Base-by-base conservation (phyloP, 352 stramenopile species). In the Phytophthora colocasiae region DNA sequence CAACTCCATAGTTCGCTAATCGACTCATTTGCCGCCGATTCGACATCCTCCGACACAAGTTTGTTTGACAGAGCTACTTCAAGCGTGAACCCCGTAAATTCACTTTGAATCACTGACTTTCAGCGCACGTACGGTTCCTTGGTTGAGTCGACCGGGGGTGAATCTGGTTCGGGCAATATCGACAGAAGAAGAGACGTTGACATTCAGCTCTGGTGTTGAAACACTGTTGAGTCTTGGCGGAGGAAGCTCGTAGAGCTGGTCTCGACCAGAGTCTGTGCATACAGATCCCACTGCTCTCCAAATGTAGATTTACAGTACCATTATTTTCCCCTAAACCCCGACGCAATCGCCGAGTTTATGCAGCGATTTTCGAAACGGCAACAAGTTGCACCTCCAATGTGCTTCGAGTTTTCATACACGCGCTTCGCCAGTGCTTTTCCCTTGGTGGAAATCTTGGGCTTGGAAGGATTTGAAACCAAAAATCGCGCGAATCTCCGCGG, bases 271-370 rank as follows among this genome's bases (percentile, higher is more conserved):
- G 39, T 29, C 38, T 29, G 32, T 56, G 41, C 34, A 15, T 36
- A 4, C 40, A 29, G 40, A 59, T 32, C 40, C 39, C 9, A 19
- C 22, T 19, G 38, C 58, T 65, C 34, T 38, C 7, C 41, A 60
- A 61, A 4, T 60, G 59, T 67, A 49, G 8, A 3, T 14, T 36
- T 10, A 36, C 31, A 36, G 31, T 36, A 36, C 31, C 19, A 0
- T 19, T 3, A 4, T 14, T 14, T 22, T 22, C 29, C 31, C 31
- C 31, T 6, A 15, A 10, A 24, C 6, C 1, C 15, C 17, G n/a
- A 10, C 31, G 26, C 38, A 65, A 65, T 67, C 50, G 50, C 24
- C 50, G 15, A 53, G 61, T 58, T 58, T 69, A 58, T 69, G 60
- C 45, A 62, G 22, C 44, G 46, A 58, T 63, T 40, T 58, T 68